Conservation (phyloP, 2,329 filamentous ascomycete genomes). For the Epichloe baconii region DNA sequence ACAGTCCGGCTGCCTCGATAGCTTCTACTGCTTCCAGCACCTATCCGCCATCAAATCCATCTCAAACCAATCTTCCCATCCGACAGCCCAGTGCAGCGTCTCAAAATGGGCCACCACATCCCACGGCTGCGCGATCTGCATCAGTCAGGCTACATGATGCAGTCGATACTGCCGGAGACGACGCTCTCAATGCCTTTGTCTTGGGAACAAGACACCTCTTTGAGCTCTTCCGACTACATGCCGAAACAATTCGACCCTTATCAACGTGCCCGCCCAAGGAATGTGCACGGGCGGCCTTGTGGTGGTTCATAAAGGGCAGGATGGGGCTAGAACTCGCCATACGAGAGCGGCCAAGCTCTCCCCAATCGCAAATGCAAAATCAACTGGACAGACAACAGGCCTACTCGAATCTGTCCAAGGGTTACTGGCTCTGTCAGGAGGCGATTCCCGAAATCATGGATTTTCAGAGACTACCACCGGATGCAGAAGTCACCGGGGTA, state of each 20-base stretch:
- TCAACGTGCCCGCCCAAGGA: slow-evolving; percentile 49
- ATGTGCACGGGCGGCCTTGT: slow-evolving; percentile 60
- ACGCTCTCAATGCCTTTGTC: slow-evolving; percentile 58
- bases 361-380: slow-evolving; percentile 39
- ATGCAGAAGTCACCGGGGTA: slow-evolving; percentile 37
- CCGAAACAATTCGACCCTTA: slow-evolving; percentile 58
- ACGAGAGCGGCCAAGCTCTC: slow-evolving; percentile 42
- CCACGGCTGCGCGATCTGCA: slow-evolving; percentile 17
- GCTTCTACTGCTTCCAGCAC: slow-evolving; percentile 19
- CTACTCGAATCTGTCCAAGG: slow-evolving; percentile 74
- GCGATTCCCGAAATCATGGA: slow-evolving; percentile 36
- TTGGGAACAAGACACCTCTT: slow-evolving; percentile 59
- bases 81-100: slow-evolving; percentile 14
- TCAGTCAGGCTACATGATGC: slow-evolving; percentile 30
- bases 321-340: slow-evolving; percentile 61
- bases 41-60: slow-evolving; percentile 13
- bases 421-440: slow-evolving; percentile 63
- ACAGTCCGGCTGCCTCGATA: slow-evolving; percentile 29
- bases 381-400: slow-evolving; percentile 56
- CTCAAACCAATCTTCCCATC: slow-evolving; percentile 8
- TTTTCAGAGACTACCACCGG: slow-evolving; percentile 27
- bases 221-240: slow-evolving; percentile 63
- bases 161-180: slow-evolving; percentile 38
- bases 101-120: slow-evolving; percentile 11
- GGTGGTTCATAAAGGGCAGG: slow-evolving; percentile 84